Conservation (phyloP, 176 grass and related monocot species). For the Cenchrus americanus region DNA sequence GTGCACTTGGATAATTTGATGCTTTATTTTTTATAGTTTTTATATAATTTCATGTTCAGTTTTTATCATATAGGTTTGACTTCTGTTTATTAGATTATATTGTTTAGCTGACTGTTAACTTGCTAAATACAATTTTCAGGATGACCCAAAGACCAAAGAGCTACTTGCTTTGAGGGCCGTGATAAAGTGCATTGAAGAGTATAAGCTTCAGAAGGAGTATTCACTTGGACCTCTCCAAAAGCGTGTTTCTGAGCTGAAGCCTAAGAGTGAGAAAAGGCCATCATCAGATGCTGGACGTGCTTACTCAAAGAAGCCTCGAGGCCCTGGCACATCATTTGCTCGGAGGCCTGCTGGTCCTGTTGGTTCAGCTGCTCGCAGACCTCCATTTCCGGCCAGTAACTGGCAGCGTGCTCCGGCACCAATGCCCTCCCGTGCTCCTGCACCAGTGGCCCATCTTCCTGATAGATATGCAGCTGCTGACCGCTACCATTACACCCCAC, state of each 20-base stretch:
- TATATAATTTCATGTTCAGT: background rate
- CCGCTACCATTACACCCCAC: slow-evolving; percentile 45
- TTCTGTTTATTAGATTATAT: slow-evolving; percentile 5
- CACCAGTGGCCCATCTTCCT: slow-evolving; percentile 42
- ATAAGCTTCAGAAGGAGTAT: slow-evolving; percentile 79
- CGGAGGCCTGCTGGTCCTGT: slow-evolving; percentile 39
- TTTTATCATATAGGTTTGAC: background rate
- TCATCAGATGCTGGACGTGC: slow-evolving; percentile 33
- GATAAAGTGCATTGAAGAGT: slow-evolving; percentile 69
- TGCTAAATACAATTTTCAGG: slow-evolving; percentile 36
- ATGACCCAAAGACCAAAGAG: slow-evolving; percentile 61
- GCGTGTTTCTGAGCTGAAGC: slow-evolving; percentile 58
- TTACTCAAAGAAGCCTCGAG: slow-evolving; percentile 55
- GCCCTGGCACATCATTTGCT: slow-evolving; percentile 30
- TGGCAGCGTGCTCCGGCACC: slow-evolving; percentile 54
- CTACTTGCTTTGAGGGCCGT: slow-evolving; percentile 58
- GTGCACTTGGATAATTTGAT: background rate
- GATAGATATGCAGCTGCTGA: slow-evolving; percentile 44
- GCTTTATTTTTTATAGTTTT: background rate
- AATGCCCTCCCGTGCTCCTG: slow-evolving; percentile 44
- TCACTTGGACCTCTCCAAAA: slow-evolving; percentile 82
- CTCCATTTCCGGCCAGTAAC: slow-evolving; percentile 32
- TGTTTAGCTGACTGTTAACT: slow-evolving; percentile 23
- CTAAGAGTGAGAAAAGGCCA: slow-evolving; percentile 67
- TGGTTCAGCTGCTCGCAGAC: slow-evolving; percentile 47